Base-by-base conservation (phyloP, 2,329 filamentous ascomycete species). In the Coleophoma cylindrospora region DNA sequence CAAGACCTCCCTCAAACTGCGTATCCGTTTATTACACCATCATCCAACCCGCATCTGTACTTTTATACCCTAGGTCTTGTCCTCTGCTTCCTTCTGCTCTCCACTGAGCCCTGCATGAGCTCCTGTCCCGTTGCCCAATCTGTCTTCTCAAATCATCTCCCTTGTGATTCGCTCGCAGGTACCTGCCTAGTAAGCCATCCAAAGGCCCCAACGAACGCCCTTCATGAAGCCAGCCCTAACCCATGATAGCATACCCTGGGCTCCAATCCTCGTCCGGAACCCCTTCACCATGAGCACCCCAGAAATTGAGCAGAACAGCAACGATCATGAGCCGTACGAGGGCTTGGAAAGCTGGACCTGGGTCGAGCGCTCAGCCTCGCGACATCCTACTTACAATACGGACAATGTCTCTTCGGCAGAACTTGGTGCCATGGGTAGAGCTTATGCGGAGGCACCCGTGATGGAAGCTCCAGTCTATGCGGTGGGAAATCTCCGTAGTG, bases 361-460 rank as follows among this genome's bases (percentile, higher is more conserved):
- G 19, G 43, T 46, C 21, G 17, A 33, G 34, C 55, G 59, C 27
- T 60, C 57, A 6, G 43, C 60, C 11, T 50, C 53, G 11, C 57
- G 60, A 13, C 60, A 56, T 22, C 61, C 60, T 1, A 34, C 54
- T 47, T 57, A 55, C 54, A 62, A 60, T 40, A 14, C 51, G 10
- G 58, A 59, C 11, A 62, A 62, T 15, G 62, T 60, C 43, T 48
- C 52, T 50, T 64, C 60, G 44, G 52, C 52, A 12, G 56, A 58
- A 43, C 36, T 54, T 10, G 56, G 49, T 32, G 36, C 40, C 15
- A 45, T 45, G n/a, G 43, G 40, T 21, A 43, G 37, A 38, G 50
- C 44, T 40, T 33, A 32, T 12, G 21, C 19, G 14, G 4, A 27
- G 13, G 3, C 21, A 32, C 21, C 38, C 46, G 46, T 40, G 37